Evolutionary conservation across 495 filamentous ascomycete species (phyloP).

Genomic region (Margaritispora aquatica): DNA sequence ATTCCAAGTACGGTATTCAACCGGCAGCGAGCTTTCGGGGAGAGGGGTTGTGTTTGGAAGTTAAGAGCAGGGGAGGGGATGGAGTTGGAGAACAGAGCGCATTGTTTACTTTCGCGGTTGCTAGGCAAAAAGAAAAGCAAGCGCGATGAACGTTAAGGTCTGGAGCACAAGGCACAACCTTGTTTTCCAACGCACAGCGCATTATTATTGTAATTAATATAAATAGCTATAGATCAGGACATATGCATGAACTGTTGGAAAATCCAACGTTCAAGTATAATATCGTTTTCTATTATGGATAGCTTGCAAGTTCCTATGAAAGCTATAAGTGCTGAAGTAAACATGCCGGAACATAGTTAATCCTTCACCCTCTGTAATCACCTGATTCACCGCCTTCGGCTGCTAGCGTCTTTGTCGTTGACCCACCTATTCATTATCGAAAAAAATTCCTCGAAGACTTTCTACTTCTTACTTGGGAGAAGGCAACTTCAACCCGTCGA

Average conservation of each 20-base stretch:
- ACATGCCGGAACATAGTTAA: too few relatives aligned
- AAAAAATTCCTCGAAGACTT: slow-evolving; percentile 36
- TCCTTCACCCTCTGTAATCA: too few relatives aligned
- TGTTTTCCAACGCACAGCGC: too few relatives aligned
- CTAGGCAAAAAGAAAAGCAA: neutral
- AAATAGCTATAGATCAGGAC: too few relatives aligned
- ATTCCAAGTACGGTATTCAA: slow-evolving; percentile 7
- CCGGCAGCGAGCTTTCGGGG: neutral
- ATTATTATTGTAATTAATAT: too few relatives aligned
- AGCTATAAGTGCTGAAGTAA: too few relatives aligned
- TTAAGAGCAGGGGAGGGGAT: neutral
- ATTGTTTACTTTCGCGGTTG: neutral
- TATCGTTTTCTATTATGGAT: too few relatives aligned
- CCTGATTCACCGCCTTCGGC: neutral
- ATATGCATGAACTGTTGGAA: too few relatives aligned
- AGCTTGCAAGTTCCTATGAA: too few relatives aligned
- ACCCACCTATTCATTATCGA: slow-evolving; percentile 19
- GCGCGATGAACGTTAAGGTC: too few relatives aligned
- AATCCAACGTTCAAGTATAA: too few relatives aligned
- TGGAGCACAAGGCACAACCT: too few relatives aligned
- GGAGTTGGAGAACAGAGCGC: neutral
- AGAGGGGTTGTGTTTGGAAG: slow-evolving; percentile 4
- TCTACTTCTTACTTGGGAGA: slow-evolving; percentile 53
- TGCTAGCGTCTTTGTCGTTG: neutral
- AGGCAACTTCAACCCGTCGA: slow-evolving; percentile 48